phyloP scores from a whole-genome alignment of 2,329 filamentous ascomycete species.

The Periconia sp. region DNA sequence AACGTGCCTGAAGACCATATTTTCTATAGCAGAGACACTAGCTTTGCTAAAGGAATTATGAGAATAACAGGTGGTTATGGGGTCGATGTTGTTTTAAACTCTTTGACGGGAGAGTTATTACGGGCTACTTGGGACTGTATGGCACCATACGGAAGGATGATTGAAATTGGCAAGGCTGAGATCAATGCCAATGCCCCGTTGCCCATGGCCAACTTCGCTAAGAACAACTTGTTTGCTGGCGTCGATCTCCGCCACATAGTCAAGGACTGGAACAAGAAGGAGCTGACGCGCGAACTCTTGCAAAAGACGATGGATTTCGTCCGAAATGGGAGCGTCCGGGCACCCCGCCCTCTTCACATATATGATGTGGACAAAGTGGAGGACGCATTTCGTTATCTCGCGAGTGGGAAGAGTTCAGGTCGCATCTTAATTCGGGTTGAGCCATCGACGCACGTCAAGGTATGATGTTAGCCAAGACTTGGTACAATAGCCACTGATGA shows the following conservation, averaged over 20 bases:
- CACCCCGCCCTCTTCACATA: slow-evolving; percentile 9
- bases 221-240: slow-evolving; percentile 6
- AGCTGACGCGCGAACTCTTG: not conserved
- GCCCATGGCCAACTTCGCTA: slow-evolving; percentile 12
- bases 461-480: not conserved
- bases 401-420: slow-evolving; percentile 17
- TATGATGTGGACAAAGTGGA: slow-evolving; percentile 10
- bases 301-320: slow-evolving; percentile 1
- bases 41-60: slow-evolving; percentile 24
- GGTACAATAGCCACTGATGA: not conserved
- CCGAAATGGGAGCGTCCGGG: not conserved
- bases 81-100: slow-evolving; percentile 37
- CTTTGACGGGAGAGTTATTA: slow-evolving; percentile 17
- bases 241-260: slow-evolving; percentile 13
- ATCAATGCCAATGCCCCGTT: slow-evolving; percentile 9
- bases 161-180: slow-evolving; percentile 18
- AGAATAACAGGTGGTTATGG: slow-evolving; percentile 24
- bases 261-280: not conserved
- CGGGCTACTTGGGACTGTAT: slow-evolving; percentile 47
- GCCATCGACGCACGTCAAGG: not conserved
- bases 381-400: slow-evolving; percentile 17
- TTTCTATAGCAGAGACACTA: slow-evolving; percentile 23
- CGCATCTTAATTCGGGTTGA: slow-evolving; percentile 12
- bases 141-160: slow-evolving; percentile 25
- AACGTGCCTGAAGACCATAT: slow-evolving; percentile 25